phyloP scores from a whole-genome alignment of 2,329 filamentous ascomycete genomes.

The Helotiales sp. region DNA sequence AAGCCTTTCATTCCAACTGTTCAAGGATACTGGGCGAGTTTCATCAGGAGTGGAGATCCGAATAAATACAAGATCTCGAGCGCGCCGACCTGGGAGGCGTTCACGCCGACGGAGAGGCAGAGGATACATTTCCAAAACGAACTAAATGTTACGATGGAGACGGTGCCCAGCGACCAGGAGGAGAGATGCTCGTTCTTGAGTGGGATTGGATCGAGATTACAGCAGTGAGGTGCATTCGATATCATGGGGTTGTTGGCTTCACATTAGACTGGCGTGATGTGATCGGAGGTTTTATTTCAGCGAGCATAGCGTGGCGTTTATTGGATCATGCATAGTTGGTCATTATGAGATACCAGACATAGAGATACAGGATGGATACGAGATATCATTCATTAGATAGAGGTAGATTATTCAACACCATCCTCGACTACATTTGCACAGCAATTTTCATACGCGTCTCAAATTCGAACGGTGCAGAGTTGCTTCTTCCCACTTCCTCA shows the following conservation, averaged over 20 bases:
- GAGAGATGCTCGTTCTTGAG: conserved; percentile 49
- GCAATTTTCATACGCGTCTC: too few species aligned
- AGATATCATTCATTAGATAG: neutral
- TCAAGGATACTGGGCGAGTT: conserved; percentile 74
- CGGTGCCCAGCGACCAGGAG: conserved; percentile 40
- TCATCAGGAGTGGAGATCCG: conserved; percentile 66
- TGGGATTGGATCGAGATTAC: conserved; percentile 42
- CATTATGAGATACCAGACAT: neutral
- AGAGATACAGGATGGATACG: too few species aligned
- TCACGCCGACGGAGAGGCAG: conserved; percentile 29
- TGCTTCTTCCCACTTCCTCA: too few species aligned
- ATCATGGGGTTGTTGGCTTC: neutral
- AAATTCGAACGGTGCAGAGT: too few species aligned
- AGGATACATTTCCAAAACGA: conserved; percentile 44
- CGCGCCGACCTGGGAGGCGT: conserved; percentile 53
- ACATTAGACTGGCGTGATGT: neutral
- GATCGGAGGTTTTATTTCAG: neutral
- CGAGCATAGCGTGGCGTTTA: neutral
- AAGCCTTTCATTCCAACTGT: conserved; percentile 57
- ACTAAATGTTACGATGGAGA: conserved; percentile 44
- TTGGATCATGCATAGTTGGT: neutral
- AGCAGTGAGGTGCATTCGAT: conserved; percentile 1
- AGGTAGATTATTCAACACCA: too few species aligned
- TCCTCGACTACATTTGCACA: too few species aligned
- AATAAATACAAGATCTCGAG: conserved; percentile 52